These are phyloP conservation scores for Leccinum subgranulosum DNA, from an alignment of 768 basidiomycete genomes.

Conservation along the genomic window DNA sequence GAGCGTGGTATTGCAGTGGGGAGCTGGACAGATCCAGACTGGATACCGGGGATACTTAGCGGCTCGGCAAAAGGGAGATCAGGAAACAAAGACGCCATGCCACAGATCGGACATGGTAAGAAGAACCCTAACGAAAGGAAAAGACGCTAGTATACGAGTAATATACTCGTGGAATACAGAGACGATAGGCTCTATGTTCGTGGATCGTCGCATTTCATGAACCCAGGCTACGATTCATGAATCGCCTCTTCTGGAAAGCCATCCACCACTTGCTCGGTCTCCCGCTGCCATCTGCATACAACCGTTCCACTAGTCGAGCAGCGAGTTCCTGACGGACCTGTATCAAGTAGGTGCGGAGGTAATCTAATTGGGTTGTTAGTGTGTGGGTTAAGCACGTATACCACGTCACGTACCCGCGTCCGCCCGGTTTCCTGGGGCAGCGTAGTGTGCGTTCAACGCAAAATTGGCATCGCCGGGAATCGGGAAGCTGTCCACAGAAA, in stretches of 20 bases:
- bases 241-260: slow-evolving; percentile 97
- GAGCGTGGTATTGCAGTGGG: slow-evolving; percentile 54
- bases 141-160: slow-evolving; percentile 36
- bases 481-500: slow-evolving; percentile 90
- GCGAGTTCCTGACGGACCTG: slow-evolving; percentile 94
- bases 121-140: slow-evolving; percentile 86
- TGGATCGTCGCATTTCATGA: slow-evolving; percentile 37
- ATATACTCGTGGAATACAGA: slow-evolving; percentile 15
- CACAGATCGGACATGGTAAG: slow-evolving; percentile 81
- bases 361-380: slow-evolving; percentile 50
- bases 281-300: slow-evolving; percentile 91
- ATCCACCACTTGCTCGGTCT: slow-evolving; percentile 99
- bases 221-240: slow-evolving; percentile 89
- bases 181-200: not conserved
- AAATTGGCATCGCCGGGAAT: slow-evolving; percentile 97
- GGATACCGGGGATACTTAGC: slow-evolving; percentile 79
- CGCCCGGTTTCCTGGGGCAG: slow-evolving; percentile 66
- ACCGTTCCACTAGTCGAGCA: slow-evolving; percentile 75
- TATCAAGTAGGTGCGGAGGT: slow-evolving; percentile 84
- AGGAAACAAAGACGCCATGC: slow-evolving; percentile 64
- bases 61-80: slow-evolving; percentile 67
- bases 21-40: slow-evolving; percentile 95
- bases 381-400: not conserved
- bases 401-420: slow-evolving; percentile 68
- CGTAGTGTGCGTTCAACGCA: slow-evolving; percentile 89